Evolutionary conservation across 2,329 filamentous ascomycete species (phyloP).

Genomic region (Raffaelea albimanens): DNA sequence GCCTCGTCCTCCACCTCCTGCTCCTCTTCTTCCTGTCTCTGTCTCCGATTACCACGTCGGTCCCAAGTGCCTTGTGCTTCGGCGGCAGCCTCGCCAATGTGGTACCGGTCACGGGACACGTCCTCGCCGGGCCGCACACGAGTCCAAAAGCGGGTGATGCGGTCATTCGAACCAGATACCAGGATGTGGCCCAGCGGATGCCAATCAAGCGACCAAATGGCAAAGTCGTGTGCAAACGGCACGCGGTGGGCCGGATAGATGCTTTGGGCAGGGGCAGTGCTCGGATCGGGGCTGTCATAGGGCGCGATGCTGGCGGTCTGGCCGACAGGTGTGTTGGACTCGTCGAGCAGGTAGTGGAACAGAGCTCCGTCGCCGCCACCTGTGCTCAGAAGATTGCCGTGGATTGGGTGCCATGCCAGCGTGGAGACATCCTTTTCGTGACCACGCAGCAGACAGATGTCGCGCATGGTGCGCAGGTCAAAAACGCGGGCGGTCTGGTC

Average conservation of each 20-base stretch:
- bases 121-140: constrained; percentile 77
- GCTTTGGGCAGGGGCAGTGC: constrained; percentile 74
- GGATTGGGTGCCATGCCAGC: constrained; percentile 86
- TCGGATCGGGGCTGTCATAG: constrained; percentile 74
- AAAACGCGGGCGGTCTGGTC: constrained; percentile 92
- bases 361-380: constrained; percentile 85
- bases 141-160: constrained; percentile 95
- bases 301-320: constrained; percentile 65
- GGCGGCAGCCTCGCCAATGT: constrained; percentile 87
- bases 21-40: constrained; percentile 86
- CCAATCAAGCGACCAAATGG: constrained; percentile 97
- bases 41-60: constrained; percentile 64
- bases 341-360: constrained; percentile 90
- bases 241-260: constrained; percentile 85
- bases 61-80: constrained; percentile 95
- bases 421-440: constrained; percentile 96
- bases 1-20: constrained; percentile 89
- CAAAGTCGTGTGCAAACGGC: constrained; percentile 83
- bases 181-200: constrained; percentile 93
- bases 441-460: constrained; percentile 84
- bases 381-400: constrained; percentile 79
- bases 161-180: constrained; percentile 90
- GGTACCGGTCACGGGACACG: constrained; percentile 82
- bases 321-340: constrained; percentile 73
- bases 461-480: constrained; percentile 95